These are phyloP conservation scores for Trifolium fragiferum DNA, from an alignment of 306 rosid genomes.

Conservation along the genomic window DNA sequence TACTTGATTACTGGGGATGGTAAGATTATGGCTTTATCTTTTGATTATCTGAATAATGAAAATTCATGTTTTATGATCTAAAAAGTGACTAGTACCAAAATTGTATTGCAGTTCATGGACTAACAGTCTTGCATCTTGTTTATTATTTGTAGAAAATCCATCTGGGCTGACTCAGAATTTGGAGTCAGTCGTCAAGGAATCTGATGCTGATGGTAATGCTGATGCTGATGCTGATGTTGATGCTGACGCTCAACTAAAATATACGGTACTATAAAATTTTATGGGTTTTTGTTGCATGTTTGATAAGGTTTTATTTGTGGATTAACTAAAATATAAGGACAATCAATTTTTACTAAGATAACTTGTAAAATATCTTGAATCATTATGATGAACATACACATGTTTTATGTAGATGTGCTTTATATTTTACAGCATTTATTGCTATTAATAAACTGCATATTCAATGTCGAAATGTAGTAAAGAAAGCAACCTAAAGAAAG, in stretches of 20 bases:
- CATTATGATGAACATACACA: constrained; percentile 11
- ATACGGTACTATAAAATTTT: constrained; percentile 39
- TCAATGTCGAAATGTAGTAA: too few relatives aligned
- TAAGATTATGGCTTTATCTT: constrained; percentile 38
- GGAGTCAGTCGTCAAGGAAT: constrained; percentile 28
- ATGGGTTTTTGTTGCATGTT: constrained; percentile 18
- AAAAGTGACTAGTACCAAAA: constrained; percentile 27
- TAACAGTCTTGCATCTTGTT: constrained; percentile 32
- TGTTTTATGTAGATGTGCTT: too few relatives aligned
- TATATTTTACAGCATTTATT: too few relatives aligned
- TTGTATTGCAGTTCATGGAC: constrained; percentile 22
- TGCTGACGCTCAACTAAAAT: constrained; percentile 16
- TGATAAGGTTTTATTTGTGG: constrained; percentile 27
- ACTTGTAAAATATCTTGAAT: constrained; percentile 23
- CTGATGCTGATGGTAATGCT: constrained; percentile 12
- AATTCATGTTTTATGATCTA: constrained; percentile 34
- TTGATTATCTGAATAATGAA: constrained; percentile 31
- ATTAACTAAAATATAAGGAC: constrained; percentile 21
- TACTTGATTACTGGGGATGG: constrained; percentile 48
- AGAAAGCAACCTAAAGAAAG: too few relatives aligned
- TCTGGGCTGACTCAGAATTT: constrained; percentile 36
- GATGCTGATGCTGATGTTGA: neutral
- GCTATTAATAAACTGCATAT: too few relatives aligned
- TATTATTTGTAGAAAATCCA: constrained; percentile 41
- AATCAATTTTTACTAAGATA: neutral